Evolutionary conservation across 2,329 filamentous ascomycete species (phyloP).

Genomic region (Cladosporium sp.): DNA sequence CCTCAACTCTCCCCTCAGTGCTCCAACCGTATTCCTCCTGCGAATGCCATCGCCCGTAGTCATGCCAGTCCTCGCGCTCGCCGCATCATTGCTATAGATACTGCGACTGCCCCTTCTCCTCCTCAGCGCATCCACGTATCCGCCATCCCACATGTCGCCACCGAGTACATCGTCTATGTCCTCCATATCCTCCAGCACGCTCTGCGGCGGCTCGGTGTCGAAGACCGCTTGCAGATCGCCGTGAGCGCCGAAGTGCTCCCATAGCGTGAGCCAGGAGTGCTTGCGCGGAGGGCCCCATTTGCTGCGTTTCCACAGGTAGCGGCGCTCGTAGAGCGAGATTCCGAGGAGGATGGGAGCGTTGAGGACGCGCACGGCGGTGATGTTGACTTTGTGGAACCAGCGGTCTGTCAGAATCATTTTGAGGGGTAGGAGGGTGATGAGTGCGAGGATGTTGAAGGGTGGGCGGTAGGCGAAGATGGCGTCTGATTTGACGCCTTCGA

Average conservation of each 20-base stretch:
- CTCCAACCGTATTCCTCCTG: constrained; percentile 9
- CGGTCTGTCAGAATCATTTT: constrained; percentile 77
- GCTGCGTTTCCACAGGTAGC: constrained; percentile 62
- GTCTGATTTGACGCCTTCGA: constrained; percentile 83
- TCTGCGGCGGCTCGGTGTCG: constrained; percentile 67
- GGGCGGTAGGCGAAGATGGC: constrained; percentile 81
- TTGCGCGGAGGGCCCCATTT: constrained; percentile 41
- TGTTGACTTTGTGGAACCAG: constrained; percentile 90
- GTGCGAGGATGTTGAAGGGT: constrained; percentile 79
- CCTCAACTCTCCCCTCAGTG: constrained; percentile 14
- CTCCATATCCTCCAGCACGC: constrained; percentile 50
- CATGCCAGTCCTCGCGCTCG: neutral
- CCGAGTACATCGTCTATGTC: constrained; percentile 52
- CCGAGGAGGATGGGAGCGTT: constrained; percentile 74
- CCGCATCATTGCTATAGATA: constrained; percentile 21
- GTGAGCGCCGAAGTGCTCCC: constrained; percentile 70
- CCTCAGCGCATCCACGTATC: constrained; percentile 32
- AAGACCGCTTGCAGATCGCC: constrained; percentile 74
- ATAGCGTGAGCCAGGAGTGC: constrained; percentile 55
- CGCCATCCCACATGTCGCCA: constrained; percentile 42
- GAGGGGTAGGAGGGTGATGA: constrained; percentile 72
- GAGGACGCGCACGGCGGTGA: constrained; percentile 70
- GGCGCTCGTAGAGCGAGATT: constrained; percentile 71
- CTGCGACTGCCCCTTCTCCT: constrained; percentile 33
- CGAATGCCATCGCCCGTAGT: constrained; percentile 5